Evolutionary conservation across 148 eudicot species (phyloP).

Genomic region (Chenopodium suecicum): DNA sequence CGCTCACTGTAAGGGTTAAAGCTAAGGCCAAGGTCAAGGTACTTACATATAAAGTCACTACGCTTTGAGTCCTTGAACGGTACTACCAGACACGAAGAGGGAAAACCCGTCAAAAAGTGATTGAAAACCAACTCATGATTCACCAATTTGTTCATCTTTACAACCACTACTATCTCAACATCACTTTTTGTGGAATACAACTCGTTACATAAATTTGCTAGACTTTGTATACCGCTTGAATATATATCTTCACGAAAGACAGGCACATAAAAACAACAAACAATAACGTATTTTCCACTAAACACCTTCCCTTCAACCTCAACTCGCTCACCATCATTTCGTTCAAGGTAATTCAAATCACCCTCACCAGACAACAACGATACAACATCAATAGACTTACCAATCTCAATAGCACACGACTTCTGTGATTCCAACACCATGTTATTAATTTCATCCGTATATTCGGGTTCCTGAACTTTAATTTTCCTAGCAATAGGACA

Average conservation of each 20-base stretch:
- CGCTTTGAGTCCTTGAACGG: no score
- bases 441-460: not conserved
- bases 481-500: not conserved
- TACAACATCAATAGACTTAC: not conserved
- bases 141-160: no score
- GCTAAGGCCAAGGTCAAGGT: not conserved
- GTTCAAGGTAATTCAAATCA: not conserved
- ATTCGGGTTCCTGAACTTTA: not conserved
- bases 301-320: not conserved
- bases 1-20: no score
- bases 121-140: no score
- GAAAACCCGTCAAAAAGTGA: no score
- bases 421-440: not conserved
- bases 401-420: not conserved
- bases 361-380: not conserved
- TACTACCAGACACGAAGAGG: no score
- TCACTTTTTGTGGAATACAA: no score
- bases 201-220: no score
- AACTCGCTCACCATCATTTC: not conserved
- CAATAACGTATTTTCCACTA: not conserved
- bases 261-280: conserved; percentile 4
- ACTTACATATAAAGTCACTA: not conserved
- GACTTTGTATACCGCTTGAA: no score
- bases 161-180: no score
- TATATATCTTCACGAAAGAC: not conserved